Evolutionary conservation across 768 basidiomycete species (phyloP), one percentile per base, ranked within the genome.

Genomic region (Scleroderma bovista): DNA sequence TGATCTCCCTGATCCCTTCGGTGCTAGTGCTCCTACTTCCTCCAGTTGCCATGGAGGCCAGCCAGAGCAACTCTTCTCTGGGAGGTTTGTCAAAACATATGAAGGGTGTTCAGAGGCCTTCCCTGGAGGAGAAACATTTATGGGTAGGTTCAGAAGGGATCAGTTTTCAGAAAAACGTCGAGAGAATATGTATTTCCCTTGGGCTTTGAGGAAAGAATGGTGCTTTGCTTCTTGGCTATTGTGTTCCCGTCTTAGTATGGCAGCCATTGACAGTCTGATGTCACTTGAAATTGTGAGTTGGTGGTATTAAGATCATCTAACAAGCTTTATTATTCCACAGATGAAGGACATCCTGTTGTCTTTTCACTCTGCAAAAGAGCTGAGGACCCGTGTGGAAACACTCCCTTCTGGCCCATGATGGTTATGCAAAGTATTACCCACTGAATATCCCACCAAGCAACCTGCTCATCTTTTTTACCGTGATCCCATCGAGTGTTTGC

Each of bases 401-500:
- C 57, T 65, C 36, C 63, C 63, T 5, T 15, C 48, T n/a, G 63
- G 63, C 10, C 65, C 60, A 15, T 19, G 47, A 19, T 39, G 38
- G 38, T 39, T 39, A n/a, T 20, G 31, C 64, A 61, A 65, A 55
- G 51, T 24, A 41, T 47, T 16, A 53, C 50, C 39, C 15, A 45
- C 61, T 2, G 47, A 16, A 2, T 51, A 44, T 54, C 57, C 56
- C n/a, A 64, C 62, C 13, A 69, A 67, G 31, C 55, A 53, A 1
- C 50, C 51, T 0, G 11, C 66, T n/a, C 12, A 39, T 17, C 51
- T 72, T 2, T 69, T 55, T 50, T 70, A 71, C 52, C 53, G 52
- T 10, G 51, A 61, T 45, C 42, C 59, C 3, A 24, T 71, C 6
- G 51, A 70, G 13, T 71, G 65, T 22, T 9, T 70, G 0, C 52